Evolutionary conservation across 305 asterid genomes (phyloP).

Genomic region (Solanum hybrid): DNA sequence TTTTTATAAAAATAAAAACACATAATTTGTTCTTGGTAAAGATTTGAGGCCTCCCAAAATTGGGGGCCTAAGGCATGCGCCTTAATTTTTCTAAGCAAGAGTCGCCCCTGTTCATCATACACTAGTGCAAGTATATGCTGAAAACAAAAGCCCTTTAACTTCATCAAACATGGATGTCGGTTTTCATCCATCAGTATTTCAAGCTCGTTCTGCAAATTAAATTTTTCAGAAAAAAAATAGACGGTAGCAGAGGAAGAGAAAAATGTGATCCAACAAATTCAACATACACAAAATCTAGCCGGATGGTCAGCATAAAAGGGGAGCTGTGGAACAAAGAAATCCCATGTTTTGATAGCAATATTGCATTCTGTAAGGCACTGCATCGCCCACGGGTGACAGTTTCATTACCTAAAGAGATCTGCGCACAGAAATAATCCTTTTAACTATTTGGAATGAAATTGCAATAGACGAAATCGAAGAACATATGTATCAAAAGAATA

Average conservation of each 20-base stretch:
- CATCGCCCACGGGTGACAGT: neutral
- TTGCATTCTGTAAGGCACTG: neutral
- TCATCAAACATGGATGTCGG: neutral
- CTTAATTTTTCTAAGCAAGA: too few relatives aligned
- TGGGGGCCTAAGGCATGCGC: too few relatives aligned
- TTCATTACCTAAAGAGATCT: neutral
- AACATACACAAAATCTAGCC: neutral
- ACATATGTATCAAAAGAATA: too few relatives aligned
- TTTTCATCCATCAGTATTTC: neutral
- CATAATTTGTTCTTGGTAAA: too few relatives aligned
- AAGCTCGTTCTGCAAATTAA: neutral
- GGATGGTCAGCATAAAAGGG: neutral
- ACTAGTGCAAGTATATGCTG: neutral
- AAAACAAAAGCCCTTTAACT: neutral
- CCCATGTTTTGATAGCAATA: neutral
- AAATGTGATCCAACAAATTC: neutral
- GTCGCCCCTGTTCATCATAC: neutral
- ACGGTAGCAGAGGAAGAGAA: neutral
- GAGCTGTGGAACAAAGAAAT: neutral
- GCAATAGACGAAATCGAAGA: too few relatives aligned
- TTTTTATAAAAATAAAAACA: too few relatives aligned
- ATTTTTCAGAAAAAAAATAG: too few relatives aligned
- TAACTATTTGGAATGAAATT: too few relatives aligned
- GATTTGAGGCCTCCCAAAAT: too few relatives aligned
- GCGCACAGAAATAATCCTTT: neutral